Percentiles rank a stretch among this genome's conserved stretches.
These are phyloP conservation scores for Phytophthora litchii DNA, from an alignment of 352 stramenopile species.

Conservation along the genomic window DNA sequence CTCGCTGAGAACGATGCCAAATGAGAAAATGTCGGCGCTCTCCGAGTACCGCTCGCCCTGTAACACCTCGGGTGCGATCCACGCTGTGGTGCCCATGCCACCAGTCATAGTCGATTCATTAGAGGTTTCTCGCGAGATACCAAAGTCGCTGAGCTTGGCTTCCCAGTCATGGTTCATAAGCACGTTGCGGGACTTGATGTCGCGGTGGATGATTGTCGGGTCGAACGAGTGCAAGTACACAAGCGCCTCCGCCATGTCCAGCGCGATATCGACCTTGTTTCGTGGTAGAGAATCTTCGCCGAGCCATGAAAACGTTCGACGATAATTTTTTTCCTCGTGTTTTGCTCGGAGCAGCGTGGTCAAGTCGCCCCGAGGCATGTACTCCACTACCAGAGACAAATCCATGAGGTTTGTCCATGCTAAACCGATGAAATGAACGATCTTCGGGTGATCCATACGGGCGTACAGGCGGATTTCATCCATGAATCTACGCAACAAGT, in stretches of 20 bases:
- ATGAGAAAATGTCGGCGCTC: constrained; percentile 74
- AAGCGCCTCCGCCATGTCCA: constrained; percentile 49
- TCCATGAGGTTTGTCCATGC: constrained; percentile 58
- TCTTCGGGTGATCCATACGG: constrained; percentile 44
- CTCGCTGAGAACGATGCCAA: constrained; percentile 61
- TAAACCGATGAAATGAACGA: constrained; percentile 52
- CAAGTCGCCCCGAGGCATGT: constrained; percentile 49
- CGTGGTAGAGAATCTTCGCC: constrained; percentile 23
- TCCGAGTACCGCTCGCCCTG: constrained; percentile 58
- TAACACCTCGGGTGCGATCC: constrained; percentile 73
- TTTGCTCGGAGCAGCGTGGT: constrained; percentile 36
- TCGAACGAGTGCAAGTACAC: constrained; percentile 51
- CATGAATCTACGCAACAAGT: constrained; percentile 46
- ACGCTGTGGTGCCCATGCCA: constrained; percentile 59
- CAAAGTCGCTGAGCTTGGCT: constrained; percentile 63
- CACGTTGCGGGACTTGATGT: constrained; percentile 57
- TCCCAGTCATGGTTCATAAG: constrained; percentile 45
- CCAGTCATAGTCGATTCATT: constrained; percentile 40
- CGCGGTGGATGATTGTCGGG: constrained; percentile 56
- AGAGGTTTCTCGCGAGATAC: constrained; percentile 42
- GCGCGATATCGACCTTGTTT: constrained; percentile 38
- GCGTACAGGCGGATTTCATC: constrained; percentile 49
- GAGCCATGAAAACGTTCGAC: constrained; percentile 36
- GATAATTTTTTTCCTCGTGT: constrained; percentile 35
- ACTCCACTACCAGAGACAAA: constrained; percentile 52